Evolutionary conservation across 1,139 yeast species (phyloP).

Genomic region (Candida sp.): DNA sequence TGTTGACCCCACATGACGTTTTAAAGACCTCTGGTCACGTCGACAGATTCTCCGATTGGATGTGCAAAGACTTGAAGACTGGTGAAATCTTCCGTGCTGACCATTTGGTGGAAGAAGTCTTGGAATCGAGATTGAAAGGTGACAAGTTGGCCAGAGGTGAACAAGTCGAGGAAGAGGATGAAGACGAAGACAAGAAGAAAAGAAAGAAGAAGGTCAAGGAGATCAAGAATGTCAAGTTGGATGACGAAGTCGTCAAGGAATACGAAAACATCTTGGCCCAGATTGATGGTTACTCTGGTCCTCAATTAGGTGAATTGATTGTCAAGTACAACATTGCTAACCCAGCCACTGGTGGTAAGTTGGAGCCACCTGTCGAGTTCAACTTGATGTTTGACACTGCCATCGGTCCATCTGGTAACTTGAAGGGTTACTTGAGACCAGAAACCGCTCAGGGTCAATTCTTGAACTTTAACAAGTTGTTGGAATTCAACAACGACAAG

Average conservation of each 20-base stretch:
- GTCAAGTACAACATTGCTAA: constrained; percentile 80
- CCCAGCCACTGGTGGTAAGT: constrained; percentile 86
- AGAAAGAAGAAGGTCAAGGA: constrained; percentile 98
- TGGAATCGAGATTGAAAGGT: constrained; percentile 95
- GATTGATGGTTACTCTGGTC: constrained; percentile 96
- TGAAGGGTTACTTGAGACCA: constrained; percentile 96
- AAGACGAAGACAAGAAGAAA: constrained; percentile 78
- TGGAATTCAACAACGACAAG: constrained; percentile 93
- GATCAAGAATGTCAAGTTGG: constrained; percentile 86
- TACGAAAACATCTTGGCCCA: constrained; percentile 88
- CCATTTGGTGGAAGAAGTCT: constrained; percentile 96
- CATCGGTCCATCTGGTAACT: constrained; percentile 97
- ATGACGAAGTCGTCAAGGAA: constrained; percentile 76
- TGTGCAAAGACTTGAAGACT: constrained; percentile 94
- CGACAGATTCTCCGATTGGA: constrained; percentile 99
- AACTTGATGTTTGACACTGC: constrained; percentile 99
- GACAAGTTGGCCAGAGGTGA: constrained; percentile 95
- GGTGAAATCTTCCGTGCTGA: constrained; percentile 99
- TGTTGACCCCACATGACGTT: constrained; percentile 97
- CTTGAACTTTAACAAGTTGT: constrained; percentile 89
- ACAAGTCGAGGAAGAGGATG: constrained; percentile 49
- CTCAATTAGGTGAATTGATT: constrained; percentile 89
- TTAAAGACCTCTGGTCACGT: constrained; percentile 99
- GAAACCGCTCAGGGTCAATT: constrained; percentile 99
- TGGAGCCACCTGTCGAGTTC: constrained; percentile 94